Evolutionary conservation across 768 basidiomycete genomes (phyloP), one percentile per base, ranked within the genome.

Genomic region (Leucosporidium scottii): DNA sequence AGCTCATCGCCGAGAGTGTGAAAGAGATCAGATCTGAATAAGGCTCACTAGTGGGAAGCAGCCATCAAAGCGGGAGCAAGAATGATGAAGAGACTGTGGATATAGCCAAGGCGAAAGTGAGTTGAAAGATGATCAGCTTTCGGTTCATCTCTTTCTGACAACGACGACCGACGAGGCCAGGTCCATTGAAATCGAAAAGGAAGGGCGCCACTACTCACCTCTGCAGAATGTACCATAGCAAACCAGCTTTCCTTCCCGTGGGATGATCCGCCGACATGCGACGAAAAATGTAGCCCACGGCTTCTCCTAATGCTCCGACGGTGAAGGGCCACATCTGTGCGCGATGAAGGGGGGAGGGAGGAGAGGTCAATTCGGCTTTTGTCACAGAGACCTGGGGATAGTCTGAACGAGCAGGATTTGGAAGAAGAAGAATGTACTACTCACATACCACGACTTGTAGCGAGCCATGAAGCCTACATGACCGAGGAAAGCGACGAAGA

Each of bases 291-390:
- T 71, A 71, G 8, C 70, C 70, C 23, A 65, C 56, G 5, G 34
- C 5, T 21, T 71, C 70, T 10, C 70, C 70, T 2, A 65, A 23
- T 31, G 55, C 56, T 21, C 47, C 70, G 53, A 71, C 61, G 27
- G 50, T 20, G 55, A 71, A 71, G 4, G 70, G 70, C 25, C 64
- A 62, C 66, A 68, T 71, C 66, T 71, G 63, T n/a, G n/a, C n/a
- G n/a, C 27, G 44, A 9, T 25, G 36, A 44, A 39, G 23, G 0
- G 28, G 23, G n/a, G 21, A 48, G 23, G 10, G 44, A 1, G 28
- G 28, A 23, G 44, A 12, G 31, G 28, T 30, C 49, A 21, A 31
- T 21, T 54, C n/a, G 20, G 39, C 25, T 20, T 17, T 27, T 8
- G 5, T 51, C 3, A 13, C 2, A 23, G 12, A 7, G 50, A 25